phyloP scores from a whole-genome alignment of 345 rosid species.

The Trapa bicornis region DNA sequence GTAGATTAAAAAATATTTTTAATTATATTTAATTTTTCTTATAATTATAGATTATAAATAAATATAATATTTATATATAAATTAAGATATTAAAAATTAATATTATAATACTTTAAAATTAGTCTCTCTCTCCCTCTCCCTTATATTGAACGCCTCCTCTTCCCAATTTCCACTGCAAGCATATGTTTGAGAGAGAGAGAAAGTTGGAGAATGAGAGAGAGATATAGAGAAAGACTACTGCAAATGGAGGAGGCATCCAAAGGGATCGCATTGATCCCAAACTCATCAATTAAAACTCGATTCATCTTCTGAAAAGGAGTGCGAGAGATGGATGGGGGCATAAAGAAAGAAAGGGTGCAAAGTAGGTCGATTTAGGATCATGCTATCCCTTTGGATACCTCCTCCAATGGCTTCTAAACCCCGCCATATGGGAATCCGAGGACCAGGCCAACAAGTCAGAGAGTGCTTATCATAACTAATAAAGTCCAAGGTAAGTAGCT shows the following conservation, averaged over 20 bases:
- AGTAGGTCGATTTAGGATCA: constrained; percentile 8
- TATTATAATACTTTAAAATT: too few relatives aligned
- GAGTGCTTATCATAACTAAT: not conserved
- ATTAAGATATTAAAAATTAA: too few relatives aligned
- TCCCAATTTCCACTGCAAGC: constrained; percentile 1
- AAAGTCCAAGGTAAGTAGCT: not conserved
- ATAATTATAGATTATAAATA: too few relatives aligned
- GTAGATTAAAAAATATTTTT: too few relatives aligned
- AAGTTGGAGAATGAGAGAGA: constrained; percentile 7
- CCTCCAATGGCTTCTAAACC: constrained; percentile 12
- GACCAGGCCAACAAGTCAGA: not conserved
- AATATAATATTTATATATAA: too few relatives aligned
- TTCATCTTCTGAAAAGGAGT: not conserved
- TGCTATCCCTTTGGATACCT: constrained; percentile 24
- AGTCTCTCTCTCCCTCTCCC: not conserved
- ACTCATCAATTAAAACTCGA: not conserved
- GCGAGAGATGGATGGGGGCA: not conserved
- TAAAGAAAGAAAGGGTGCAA: not conserved
- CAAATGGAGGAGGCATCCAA: constrained; percentile 90
- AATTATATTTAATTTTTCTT: too few relatives aligned
- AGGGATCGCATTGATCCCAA: constrained; percentile 99
- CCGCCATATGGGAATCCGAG: not conserved
- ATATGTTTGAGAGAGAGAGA: not conserved
- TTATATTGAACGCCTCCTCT: not conserved
- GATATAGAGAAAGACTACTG: constrained; percentile 17